Evolutionary conservation across 2,329 filamentous ascomycete genomes (phyloP).

Genomic region (Verticillium nubilum): DNA sequence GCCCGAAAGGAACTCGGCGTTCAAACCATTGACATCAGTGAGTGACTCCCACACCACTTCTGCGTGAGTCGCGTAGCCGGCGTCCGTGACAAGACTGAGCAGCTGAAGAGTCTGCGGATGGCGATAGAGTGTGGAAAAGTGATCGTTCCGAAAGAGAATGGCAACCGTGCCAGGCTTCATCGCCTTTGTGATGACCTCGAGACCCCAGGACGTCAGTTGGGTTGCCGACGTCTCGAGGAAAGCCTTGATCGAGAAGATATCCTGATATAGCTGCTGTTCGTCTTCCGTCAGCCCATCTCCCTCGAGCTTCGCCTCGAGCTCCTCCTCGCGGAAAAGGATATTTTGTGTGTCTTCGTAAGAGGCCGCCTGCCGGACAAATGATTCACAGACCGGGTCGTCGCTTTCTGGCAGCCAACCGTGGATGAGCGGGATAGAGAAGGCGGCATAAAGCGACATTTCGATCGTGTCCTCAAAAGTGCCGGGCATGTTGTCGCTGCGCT

Average conservation of each 20-base stretch:
- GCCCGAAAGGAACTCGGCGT: constrained; percentile 79
- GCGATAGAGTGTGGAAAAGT: constrained; percentile 91
- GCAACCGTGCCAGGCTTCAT: constrained; percentile 74
- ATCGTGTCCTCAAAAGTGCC: constrained; percentile 82
- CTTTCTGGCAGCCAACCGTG: constrained; percentile 85
- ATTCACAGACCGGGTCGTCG: constrained; percentile 59
- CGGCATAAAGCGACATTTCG: constrained; percentile 87
- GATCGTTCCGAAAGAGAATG: constrained; percentile 94
- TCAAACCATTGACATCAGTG: constrained; percentile 78
- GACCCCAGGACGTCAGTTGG: constrained; percentile 77
- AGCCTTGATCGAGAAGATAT: constrained; percentile 76
- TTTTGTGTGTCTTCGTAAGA: constrained; percentile 93
- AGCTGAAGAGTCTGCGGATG: constrained; percentile 73
- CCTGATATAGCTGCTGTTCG: constrained; percentile 76
- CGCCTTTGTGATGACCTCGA: constrained; percentile 66
- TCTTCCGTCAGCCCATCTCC: constrained; percentile 57
- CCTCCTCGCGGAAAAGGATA: constrained; percentile 81
- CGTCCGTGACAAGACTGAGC: constrained; percentile 84
- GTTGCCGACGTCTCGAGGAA: constrained; percentile 79
- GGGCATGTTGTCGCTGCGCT: constrained; percentile 42
- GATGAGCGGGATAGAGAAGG: constrained; percentile 81
- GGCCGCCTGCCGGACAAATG: constrained; percentile 68
- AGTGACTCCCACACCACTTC: constrained; percentile 97
- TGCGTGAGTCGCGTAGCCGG: constrained; percentile 79
- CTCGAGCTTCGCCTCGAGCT: constrained; percentile 74